phyloP scores from a whole-genome alignment of 2,329 filamentous ascomycete species.

The Acrodontium crateriforme region DNA sequence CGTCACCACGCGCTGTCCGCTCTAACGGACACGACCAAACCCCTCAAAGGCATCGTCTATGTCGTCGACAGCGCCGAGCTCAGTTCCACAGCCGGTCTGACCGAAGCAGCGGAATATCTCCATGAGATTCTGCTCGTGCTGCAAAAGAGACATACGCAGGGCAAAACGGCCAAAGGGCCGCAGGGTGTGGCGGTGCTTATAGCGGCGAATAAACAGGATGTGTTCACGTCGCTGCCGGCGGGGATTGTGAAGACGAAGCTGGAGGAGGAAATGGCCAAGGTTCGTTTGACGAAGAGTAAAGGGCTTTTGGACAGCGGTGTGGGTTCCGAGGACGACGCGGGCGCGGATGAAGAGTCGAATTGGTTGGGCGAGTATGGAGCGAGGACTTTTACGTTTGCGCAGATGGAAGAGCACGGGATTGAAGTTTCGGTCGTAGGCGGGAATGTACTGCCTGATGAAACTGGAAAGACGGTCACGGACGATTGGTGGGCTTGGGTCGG shows the following conservation, averaged over 20 bases:
- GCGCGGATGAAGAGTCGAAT: slow-evolving; percentile 56
- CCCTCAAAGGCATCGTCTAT: slow-evolving; percentile 55
- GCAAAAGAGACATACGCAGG: slow-evolving; percentile 54
- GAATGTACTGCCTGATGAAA: too few relatives aligned
- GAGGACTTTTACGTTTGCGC: slow-evolving; percentile 61
- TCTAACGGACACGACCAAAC: slow-evolving; percentile 24
- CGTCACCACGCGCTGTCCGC: slow-evolving; percentile 51
- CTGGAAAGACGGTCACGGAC: too few relatives aligned
- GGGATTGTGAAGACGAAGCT: slow-evolving; percentile 59
- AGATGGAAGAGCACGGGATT: slow-evolving; percentile 73
- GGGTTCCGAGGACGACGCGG: slow-evolving; percentile 44
- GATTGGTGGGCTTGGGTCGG: too few relatives aligned
- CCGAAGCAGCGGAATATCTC: slow-evolving; percentile 67
- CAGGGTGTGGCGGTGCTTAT: slow-evolving; percentile 60
- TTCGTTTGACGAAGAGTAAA: slow-evolving; percentile 63
- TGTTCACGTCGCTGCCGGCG: slow-evolving; percentile 82
- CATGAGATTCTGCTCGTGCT: slow-evolving; percentile 77
- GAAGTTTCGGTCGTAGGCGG: slow-evolving; percentile 66
- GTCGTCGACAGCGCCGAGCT: slow-evolving; percentile 58
- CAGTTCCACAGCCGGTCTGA: slow-evolving; percentile 36
- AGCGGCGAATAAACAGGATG: slow-evolving; percentile 87
- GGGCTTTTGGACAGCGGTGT: slow-evolving; percentile 71
- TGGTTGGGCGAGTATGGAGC: slow-evolving; percentile 74
- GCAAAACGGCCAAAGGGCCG: slow-evolving; percentile 43
- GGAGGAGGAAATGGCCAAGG: slow-evolving; percentile 64